Percentiles rank a stretch among this genome's conserved stretches.
phyloP scores from a whole-genome alignment of 2,329 filamentous ascomycete genomes.

The Colletotrichum orchidophilum region DNA sequence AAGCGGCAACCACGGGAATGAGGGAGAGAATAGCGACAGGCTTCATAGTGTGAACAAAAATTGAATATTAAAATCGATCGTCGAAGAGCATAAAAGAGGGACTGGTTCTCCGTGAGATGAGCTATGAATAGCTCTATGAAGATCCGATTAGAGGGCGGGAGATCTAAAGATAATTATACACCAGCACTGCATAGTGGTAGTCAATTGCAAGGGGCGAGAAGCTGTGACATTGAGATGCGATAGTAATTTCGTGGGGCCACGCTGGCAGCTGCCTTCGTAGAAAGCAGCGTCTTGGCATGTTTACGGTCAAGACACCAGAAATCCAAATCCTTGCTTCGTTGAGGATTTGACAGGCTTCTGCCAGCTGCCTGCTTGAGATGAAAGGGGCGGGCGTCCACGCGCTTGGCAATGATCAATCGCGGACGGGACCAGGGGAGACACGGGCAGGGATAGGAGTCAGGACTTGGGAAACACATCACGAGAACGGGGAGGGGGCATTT shows the following conservation, averaged over 20 bases:
- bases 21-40: constrained; percentile 32
- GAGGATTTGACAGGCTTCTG: neutral
- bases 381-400: neutral
- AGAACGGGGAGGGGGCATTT: neutral
- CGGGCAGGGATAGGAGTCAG: constrained; percentile 15
- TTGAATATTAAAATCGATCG: neutral
- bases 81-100: constrained; percentile 2
- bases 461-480: constrained; percentile 15
- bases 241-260: constrained; percentile 24
- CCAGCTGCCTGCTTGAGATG: neutral
- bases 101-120: constrained; percentile 8
- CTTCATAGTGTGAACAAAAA: constrained; percentile 36
- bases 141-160: neutral
- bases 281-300: constrained; percentile 23
- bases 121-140: neutral
- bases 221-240: constrained; percentile 11
- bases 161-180: constrained; percentile 26
- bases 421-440: constrained; percentile 1
- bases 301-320: neutral
- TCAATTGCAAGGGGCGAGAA: constrained; percentile 6
- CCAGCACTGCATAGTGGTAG: constrained; percentile 3
- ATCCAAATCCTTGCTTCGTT: neutral
- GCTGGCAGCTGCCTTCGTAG: constrained; percentile 7
- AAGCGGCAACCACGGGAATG: constrained; percentile 37
- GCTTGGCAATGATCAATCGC: constrained; percentile 20